Evolutionary conservation across 768 basidiomycete species (phyloP).

Genomic region (Strobilomyces echinocephalus): DNA sequence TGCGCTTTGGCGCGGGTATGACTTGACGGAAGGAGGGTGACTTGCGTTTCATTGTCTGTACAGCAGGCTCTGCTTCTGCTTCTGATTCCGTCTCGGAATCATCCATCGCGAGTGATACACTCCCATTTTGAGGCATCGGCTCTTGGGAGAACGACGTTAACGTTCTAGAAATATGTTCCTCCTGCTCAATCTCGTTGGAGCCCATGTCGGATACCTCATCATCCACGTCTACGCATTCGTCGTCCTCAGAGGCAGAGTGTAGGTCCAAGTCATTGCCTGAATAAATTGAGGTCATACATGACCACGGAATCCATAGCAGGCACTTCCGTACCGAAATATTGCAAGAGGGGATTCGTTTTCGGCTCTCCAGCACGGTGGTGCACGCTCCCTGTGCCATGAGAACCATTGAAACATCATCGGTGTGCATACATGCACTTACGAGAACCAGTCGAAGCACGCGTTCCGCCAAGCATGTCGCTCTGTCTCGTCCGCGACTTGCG

Average conservation of each 20-base stretch:
- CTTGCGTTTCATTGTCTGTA: conserved; percentile 21
- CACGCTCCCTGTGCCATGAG: not conserved
- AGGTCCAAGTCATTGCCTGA: conserved; percentile 42
- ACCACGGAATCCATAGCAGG: not conserved
- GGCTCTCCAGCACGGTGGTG: not conserved
- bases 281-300: not conserved
- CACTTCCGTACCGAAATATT: conserved; percentile 43
- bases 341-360: conserved; percentile 39
- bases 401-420: not conserved
- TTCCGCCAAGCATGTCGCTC: conserved; percentile 2
- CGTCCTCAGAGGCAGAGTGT: conserved; percentile 49
- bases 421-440: conserved; percentile 7
- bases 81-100: conserved; percentile 35
- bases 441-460: conserved; percentile 3
- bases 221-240: conserved; percentile 16
- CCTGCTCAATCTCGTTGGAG: conserved; percentile 24
- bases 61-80: conserved; percentile 17
- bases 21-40: conserved; percentile 13
- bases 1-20: conserved; percentile 16
- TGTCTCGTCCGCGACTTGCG: conserved; percentile 18
- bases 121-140: not conserved
- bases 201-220: conserved; percentile 18
- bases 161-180: conserved; percentile 23
- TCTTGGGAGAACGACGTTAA: conserved; percentile 13
- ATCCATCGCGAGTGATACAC: not conserved